Conservation (phyloP, 495 filamentous ascomycete genomes). For the Bryoglossum gracile region DNA sequence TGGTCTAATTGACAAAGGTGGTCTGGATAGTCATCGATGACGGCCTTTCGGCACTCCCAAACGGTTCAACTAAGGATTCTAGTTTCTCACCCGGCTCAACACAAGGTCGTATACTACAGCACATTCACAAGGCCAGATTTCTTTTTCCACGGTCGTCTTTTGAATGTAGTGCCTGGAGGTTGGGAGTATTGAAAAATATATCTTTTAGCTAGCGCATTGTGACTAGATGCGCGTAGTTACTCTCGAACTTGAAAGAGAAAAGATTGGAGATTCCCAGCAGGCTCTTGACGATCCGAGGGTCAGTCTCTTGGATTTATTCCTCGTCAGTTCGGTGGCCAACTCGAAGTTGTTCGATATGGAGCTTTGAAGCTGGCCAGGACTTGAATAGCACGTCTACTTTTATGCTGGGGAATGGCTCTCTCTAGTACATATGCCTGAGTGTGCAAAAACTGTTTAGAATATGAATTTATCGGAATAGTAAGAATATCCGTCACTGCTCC, state of each 20-base stretch:
- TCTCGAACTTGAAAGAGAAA: neutral
- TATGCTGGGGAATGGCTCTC: neutral
- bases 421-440: neutral
- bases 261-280: neutral
- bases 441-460: neutral
- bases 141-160: too few relatives aligned
- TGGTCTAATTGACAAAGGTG: too few relatives aligned
- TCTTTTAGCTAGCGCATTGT: slow-evolving; percentile 3
- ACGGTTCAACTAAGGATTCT: too few relatives aligned
- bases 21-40: too few relatives aligned
- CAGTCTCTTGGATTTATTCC: neutral
- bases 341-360: neutral
- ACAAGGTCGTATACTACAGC: too few relatives aligned
- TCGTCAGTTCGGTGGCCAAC: neutral
- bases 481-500: neutral
- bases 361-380: neutral
- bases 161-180: neutral
- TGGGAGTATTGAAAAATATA: neutral
- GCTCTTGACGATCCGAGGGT: neutral
- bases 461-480: neutral
- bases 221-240: neutral
- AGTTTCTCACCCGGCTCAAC: too few relatives aligned
- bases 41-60: too few relatives aligned
- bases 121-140: too few relatives aligned
- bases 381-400: neutral